These are phyloP conservation scores for Parvularia atlantis DNA, from an alignment of 78 protist species.

Conservation along the genomic window DNA sequence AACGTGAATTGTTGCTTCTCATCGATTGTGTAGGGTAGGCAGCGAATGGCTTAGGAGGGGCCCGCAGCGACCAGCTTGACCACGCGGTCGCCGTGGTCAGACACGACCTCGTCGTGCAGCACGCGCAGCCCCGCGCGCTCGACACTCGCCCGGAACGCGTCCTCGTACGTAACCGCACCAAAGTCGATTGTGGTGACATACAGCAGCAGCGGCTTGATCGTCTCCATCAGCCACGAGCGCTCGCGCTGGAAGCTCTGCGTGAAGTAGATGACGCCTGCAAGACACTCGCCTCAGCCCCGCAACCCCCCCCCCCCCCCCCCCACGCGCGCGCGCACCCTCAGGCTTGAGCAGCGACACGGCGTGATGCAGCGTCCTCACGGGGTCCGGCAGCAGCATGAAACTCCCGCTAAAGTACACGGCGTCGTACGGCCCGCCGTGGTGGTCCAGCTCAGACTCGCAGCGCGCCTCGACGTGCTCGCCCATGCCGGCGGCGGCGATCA, in stretches of 20 bases:
- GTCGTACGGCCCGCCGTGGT: not conserved
- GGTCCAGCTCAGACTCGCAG: not conserved
- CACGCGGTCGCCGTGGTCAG: too few relatives aligned
- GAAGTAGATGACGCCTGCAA: not conserved
- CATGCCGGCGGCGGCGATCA: not conserved
- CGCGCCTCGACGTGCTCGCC: not conserved
- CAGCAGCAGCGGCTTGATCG: constrained; percentile 8
- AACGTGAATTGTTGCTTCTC: too few relatives aligned
- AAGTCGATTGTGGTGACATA: constrained; percentile 17
- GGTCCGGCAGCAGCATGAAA: constrained; percentile 19
- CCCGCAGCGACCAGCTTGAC: too few relatives aligned
- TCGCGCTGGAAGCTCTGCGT: constrained; percentile 19
- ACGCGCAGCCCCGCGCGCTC: not conserved
- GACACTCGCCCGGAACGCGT: not conserved
- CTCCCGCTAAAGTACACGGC: constrained; percentile 19
- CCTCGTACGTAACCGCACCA: constrained; percentile 10
- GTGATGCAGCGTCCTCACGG: not conserved
- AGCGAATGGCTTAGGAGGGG: too few relatives aligned
- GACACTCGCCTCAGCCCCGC: too few relatives aligned
- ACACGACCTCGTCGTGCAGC: too few relatives aligned
- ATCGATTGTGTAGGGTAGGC: too few relatives aligned
- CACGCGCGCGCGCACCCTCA: too few relatives aligned
- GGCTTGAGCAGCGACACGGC: not conserved
- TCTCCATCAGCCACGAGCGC: not conserved
- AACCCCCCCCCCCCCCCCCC: too few relatives aligned